Conservation (phyloP, 2,329 filamentous ascomycete genomes). For the Fusarium tanahbumbuense region DNA sequence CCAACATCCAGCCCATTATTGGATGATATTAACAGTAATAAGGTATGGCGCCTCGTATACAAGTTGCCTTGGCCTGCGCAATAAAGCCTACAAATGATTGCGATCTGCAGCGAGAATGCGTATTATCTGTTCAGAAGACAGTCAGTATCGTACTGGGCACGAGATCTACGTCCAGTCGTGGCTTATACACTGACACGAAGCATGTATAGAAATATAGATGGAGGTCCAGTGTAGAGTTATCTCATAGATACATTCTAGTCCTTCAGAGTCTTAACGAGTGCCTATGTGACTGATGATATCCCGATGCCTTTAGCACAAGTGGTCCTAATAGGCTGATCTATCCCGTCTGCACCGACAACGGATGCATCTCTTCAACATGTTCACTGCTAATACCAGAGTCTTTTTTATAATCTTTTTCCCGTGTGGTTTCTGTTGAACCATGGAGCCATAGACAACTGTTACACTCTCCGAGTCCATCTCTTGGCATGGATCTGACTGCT, state of each 20-base stretch:
- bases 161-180: neutral
- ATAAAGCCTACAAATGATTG: neutral
- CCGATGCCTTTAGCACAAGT: neutral
- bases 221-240: neutral
- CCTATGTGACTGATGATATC: neutral
- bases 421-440: neutral
- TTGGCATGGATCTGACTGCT: neutral
- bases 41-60: conserved; percentile 19
- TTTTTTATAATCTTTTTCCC: neutral
- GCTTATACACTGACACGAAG: conserved; percentile 4
- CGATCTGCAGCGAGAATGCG: neutral
- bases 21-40: conserved; percentile 14
- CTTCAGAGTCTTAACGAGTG: neutral
- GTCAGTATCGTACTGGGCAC: neutral
- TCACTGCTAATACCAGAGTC: neutral
- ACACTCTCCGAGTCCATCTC: neutral
- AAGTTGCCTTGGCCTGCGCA: neutral
- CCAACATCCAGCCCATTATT: neutral
- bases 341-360: neutral
- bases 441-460: neutral
- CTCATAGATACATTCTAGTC: neutral
- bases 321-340: neutral
- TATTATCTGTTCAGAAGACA: neutral
- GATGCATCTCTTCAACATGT: neutral
- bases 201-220: neutral